These are phyloP conservation scores for Mycena amicta DNA, from an alignment of 768 basidiomycete genomes.

Conservation along the genomic window DNA sequence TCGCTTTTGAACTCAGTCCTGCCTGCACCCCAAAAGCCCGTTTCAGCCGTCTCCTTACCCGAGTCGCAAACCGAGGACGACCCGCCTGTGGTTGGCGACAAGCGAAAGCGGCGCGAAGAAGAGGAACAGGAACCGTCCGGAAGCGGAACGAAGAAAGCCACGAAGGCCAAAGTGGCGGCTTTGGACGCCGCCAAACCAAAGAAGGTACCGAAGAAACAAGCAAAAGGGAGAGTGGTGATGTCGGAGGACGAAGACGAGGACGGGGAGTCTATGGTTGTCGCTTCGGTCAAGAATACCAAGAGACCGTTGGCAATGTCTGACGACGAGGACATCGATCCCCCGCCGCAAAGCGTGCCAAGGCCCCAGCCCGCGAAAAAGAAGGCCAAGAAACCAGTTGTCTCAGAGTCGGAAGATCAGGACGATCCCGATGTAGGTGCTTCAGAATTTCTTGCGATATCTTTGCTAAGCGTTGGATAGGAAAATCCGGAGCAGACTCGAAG, in stretches of 20 bases:
- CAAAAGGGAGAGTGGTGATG: constrained; percentile 25
- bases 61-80: constrained; percentile 31
- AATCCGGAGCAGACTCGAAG: too few species aligned
- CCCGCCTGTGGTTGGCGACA: constrained; percentile 22
- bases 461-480: not conserved
- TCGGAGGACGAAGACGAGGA: constrained; percentile 36
- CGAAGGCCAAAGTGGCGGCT: constrained; percentile 19
- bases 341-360: not conserved
- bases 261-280: not conserved
- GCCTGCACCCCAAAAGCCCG: constrained; percentile 5
- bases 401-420: constrained; percentile 22
- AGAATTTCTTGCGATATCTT: too few species aligned
- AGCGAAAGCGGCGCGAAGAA: constrained; percentile 30
- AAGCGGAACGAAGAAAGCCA: constrained; percentile 1
- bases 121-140: constrained; percentile 18
- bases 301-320: not conserved
- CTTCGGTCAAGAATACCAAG: not conserved
- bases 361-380: constrained; percentile 13
- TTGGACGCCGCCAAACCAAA: not conserved
- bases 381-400: constrained; percentile 14
- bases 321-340: not conserved
- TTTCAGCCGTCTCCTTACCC: constrained; percentile 29
- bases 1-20: not conserved
- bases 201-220: constrained; percentile 3
- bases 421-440: not conserved